A percentile compares a stretch with the other conserved stretches of the same genome.
These are phyloP conservation scores for Pestalotiopsis sp. DNA, from an alignment of 2,329 filamentous ascomycete species.

Conservation along the genomic window DNA sequence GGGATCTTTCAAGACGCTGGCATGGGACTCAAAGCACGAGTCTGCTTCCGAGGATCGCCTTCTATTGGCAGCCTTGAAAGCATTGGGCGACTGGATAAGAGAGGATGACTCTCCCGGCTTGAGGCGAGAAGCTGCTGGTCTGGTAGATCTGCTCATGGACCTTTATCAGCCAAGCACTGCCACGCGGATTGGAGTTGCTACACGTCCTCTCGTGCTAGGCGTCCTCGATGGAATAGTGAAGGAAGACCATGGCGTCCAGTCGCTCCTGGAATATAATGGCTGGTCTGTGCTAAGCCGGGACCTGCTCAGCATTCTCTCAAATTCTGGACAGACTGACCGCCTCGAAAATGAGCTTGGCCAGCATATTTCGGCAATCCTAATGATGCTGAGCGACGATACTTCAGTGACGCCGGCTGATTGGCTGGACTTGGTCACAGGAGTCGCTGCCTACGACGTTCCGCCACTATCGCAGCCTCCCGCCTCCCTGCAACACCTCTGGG, in stretches of 20 bases:
- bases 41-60: conserved; percentile 57
- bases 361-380: conserved; percentile 58
- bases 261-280: conserved; percentile 53
- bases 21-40: conserved; percentile 60
- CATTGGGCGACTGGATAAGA: conserved; percentile 67
- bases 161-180: conserved; percentile 50
- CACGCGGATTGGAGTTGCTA: background rate
- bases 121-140: conserved; percentile 56
- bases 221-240: conserved; percentile 61
- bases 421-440: conserved; percentile 56
- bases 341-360: conserved; percentile 44
- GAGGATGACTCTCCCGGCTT: conserved; percentile 67
- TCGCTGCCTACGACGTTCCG: conserved; percentile 51
- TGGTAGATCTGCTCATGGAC: conserved; percentile 66
- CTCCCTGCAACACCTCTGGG: conserved; percentile 54
- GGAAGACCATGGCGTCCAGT: conserved; percentile 47
- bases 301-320: conserved; percentile 44
- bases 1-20: conserved; percentile 50
- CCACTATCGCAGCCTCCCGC: conserved; percentile 22
- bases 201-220: conserved; percentile 57
- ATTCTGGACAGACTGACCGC: conserved; percentile 27
- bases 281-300: conserved; percentile 58
- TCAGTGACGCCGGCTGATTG: conserved; percentile 53
- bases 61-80: conserved; percentile 58
- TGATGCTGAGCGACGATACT: conserved; percentile 53